phyloP scores from a whole-genome alignment of 345 rosid genomes.

The Linum trigynum region DNA sequence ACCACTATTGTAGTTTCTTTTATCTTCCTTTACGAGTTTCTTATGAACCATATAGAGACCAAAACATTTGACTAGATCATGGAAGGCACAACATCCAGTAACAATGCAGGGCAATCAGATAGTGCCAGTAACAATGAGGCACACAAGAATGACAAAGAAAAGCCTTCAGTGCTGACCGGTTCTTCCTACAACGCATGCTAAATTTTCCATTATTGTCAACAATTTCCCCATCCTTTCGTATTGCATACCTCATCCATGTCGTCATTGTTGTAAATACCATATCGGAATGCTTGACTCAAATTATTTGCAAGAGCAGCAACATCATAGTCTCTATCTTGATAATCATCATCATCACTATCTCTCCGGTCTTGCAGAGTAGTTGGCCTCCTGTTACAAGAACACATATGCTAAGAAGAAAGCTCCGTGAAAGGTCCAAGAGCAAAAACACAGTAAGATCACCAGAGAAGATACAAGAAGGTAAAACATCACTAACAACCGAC shows the following conservation, averaged over 20 bases:
- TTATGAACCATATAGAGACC: neutral
- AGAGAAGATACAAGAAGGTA: neutral
- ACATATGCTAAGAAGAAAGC: neutral
- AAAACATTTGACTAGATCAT: no score
- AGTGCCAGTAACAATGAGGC: neutral
- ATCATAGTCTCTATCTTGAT: conserved; percentile 92
- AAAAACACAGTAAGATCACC: neutral
- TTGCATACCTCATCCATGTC: conserved; percentile 67
- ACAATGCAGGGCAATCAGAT: neutral
- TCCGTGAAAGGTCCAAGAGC: neutral
- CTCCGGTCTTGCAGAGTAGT: conserved; percentile 75
- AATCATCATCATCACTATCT: conserved; percentile 92
- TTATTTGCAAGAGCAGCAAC: conserved; percentile 89
- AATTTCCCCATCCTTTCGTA: neutral
- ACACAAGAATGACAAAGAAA: neutral
- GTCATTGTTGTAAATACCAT: conserved; percentile 73
- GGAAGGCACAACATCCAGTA: neutral
- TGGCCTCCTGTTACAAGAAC: conserved; percentile 59
- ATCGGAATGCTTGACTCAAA: conserved; percentile 83
- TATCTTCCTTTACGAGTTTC: neutral
- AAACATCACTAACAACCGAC: neutral
- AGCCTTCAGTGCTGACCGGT: neutral
- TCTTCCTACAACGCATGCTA: neutral
- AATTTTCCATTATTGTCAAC: neutral
- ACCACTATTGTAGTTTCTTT: neutral